phyloP scores from a whole-genome alignment of 2,329 filamentous ascomycete species.

The Scedosporium dehoogii region DNA sequence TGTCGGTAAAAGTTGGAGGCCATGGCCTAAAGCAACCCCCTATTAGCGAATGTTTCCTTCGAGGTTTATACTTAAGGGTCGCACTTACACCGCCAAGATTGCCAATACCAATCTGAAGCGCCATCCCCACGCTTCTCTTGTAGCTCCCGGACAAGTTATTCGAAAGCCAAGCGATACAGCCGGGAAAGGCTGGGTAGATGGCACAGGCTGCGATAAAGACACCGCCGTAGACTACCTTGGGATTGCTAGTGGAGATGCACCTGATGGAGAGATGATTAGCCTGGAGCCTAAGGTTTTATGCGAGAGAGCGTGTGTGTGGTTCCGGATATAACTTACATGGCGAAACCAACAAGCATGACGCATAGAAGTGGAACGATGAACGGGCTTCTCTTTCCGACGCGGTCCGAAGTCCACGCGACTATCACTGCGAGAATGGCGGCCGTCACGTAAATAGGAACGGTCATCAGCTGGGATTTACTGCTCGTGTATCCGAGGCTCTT shows the following conservation, averaged over 20 bases:
- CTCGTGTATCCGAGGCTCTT: slow-evolving; percentile 15
- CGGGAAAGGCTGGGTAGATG: slow-evolving; percentile 45
- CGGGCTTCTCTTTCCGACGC: slow-evolving; percentile 13
- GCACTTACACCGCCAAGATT: slow-evolving; percentile 44
- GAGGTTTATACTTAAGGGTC: slow-evolving; percentile 5
- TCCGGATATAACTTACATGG: slow-evolving; percentile 28
- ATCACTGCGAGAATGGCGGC: slow-evolving; percentile 15
- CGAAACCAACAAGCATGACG: slow-evolving; percentile 40
- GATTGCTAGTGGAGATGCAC: slow-evolving; percentile 23
- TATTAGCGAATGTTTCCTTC: background rate
- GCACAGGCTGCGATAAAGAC: slow-evolving; percentile 35
- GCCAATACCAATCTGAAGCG: slow-evolving; percentile 46
- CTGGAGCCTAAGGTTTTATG: background rate
- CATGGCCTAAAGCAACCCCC: slow-evolving; percentile 39
- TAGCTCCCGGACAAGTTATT: slow-evolving; percentile 46
- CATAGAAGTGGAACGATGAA: slow-evolving; percentile 39
- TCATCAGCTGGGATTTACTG: slow-evolving; percentile 18
- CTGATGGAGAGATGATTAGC: slow-evolving; percentile 25
- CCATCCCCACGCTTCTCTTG: slow-evolving; percentile 45
- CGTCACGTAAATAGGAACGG: slow-evolving; percentile 16
- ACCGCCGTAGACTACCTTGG: slow-evolving; percentile 35
- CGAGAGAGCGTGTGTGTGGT: background rate
- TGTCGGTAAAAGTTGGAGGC: slow-evolving; percentile 61
- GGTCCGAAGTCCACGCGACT: slow-evolving; percentile 12
- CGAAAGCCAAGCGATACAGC: slow-evolving; percentile 48